phyloP scores from a whole-genome alignment of 2,329 filamentous ascomycete species.

The Massarina eburnea region DNA sequence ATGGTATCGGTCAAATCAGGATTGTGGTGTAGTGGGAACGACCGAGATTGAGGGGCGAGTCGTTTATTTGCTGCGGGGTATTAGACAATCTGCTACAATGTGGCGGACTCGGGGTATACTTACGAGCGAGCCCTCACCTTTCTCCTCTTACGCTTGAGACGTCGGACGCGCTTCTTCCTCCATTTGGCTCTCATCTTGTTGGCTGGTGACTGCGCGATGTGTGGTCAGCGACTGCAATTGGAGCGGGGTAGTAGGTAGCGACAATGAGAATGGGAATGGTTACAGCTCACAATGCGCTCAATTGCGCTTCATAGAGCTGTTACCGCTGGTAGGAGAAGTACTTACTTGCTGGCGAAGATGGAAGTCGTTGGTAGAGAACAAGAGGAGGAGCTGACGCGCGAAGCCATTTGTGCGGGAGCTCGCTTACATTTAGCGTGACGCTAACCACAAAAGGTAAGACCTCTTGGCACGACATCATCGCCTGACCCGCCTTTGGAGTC shows the following conservation, averaged over 20 bases:
- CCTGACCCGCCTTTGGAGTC: neutral
- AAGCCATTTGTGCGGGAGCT: conserved; percentile 4
- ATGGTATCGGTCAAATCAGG: conserved; percentile 17
- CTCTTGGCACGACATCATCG: conserved; percentile 5
- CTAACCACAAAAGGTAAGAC: conserved; percentile 1
- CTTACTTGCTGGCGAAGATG: conserved; percentile 48
- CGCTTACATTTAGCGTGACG: conserved; percentile 2
- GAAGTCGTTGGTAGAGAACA: conserved; percentile 44
- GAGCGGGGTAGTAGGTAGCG: conserved; percentile 11
- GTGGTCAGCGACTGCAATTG: conserved; percentile 29
- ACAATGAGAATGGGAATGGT: conserved; percentile 3
- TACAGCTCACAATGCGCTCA: conserved; percentile 17
- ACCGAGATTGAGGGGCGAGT: conserved; percentile 48
- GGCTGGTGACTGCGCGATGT: conserved; percentile 30
- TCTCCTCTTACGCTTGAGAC: conserved; percentile 99
- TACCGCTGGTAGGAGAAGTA: conserved; percentile 12
- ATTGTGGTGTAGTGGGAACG: conserved; percentile 31
- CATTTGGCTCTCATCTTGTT: conserved; percentile 90
- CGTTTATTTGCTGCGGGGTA: conserved; percentile 49
- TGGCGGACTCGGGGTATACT: conserved; percentile 46
- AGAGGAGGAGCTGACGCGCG: conserved; percentile 13
- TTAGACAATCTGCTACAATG: conserved; percentile 3
- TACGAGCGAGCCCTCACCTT: conserved; percentile 98
- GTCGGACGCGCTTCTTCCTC: conserved; percentile 99
- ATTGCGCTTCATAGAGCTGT: conserved; percentile 22